These are phyloP conservation scores for Nakaseomyces uthaithaninus DNA, from an alignment of 1,139 yeast species.

Conservation along the genomic window DNA sequence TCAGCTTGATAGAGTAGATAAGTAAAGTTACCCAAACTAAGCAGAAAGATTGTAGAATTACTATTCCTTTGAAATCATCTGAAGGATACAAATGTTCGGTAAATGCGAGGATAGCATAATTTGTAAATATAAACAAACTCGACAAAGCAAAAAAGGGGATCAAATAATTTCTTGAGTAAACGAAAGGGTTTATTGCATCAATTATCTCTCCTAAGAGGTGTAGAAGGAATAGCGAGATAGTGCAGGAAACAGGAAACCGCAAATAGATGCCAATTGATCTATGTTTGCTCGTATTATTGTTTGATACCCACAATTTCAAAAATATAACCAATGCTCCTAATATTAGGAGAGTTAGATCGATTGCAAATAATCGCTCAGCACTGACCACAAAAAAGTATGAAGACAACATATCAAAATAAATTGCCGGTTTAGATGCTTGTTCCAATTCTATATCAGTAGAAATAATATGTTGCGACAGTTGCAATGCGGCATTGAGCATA, in stretches of 20 bases:
- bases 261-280: slow-evolving; percentile 37
- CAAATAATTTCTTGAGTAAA: slow-evolving; percentile 50
- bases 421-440: slow-evolving; percentile 39
- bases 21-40: slow-evolving; percentile 51
- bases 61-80: slow-evolving; percentile 63
- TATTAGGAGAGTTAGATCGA: slow-evolving; percentile 45
- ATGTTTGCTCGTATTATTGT: slow-evolving; percentile 43
- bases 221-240: slow-evolving; percentile 37
- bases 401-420: slow-evolving; percentile 57
- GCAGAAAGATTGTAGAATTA: slow-evolving; percentile 49
- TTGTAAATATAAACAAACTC: slow-evolving; percentile 43
- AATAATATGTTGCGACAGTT: slow-evolving; percentile 40
- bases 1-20: slow-evolving; percentile 40
- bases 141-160: slow-evolving; percentile 42
- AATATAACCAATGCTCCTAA: slow-evolving; percentile 48
- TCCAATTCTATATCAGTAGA: slow-evolving; percentile 26
- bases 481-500: slow-evolving; percentile 67
- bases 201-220: slow-evolving; percentile 21
- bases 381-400: slow-evolving; percentile 46
- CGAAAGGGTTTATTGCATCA: slow-evolving; percentile 40
- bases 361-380: slow-evolving; percentile 37
- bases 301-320: slow-evolving; percentile 42
- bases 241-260: slow-evolving; percentile 51
- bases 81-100: slow-evolving; percentile 47
- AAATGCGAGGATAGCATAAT: slow-evolving; percentile 48